phyloP scores from a whole-genome alignment of 2,329 filamentous ascomycete genomes.

The Escovopsis sp. region DNA sequence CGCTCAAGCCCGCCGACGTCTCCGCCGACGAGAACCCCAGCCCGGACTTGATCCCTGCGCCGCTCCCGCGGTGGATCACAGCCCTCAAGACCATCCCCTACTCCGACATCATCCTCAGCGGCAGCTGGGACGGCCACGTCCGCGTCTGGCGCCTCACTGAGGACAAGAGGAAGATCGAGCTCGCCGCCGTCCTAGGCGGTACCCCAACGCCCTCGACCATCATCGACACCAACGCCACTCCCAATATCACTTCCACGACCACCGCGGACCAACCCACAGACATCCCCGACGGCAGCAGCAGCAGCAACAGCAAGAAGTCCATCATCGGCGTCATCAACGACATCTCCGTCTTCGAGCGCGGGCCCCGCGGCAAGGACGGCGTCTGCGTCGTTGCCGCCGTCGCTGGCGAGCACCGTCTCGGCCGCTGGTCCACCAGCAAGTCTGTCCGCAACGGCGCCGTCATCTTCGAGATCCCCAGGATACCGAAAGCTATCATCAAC shows the following conservation, averaged over 20 bases:
- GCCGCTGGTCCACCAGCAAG: conserved; percentile 54
- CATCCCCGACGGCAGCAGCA: conserved; percentile 14
- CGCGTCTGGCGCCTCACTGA: conserved; percentile 72
- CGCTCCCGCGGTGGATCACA: conserved; percentile 77
- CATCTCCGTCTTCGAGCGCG: conserved; percentile 72
- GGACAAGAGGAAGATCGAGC: conserved; percentile 66
- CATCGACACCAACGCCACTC: not conserved
- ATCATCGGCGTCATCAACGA: conserved; percentile 76
- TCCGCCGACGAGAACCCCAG: conserved; percentile 57
- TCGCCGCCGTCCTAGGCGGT: conserved; percentile 49
- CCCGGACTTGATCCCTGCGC: conserved; percentile 41
- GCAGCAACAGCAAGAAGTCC: conserved; percentile 13
- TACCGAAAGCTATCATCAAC: conserved; percentile 18
- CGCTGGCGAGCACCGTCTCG: conserved; percentile 73
- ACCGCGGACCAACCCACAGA: conserved; percentile 7
- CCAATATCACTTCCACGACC: not conserved
- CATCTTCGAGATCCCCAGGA: conserved; percentile 63
- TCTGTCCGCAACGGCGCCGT: conserved; percentile 69
- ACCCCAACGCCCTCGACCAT: not conserved
- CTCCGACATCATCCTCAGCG: conserved; percentile 76
- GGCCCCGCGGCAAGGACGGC: conserved; percentile 59
- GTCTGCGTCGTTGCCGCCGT: conserved; percentile 75
- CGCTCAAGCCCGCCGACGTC: conserved; percentile 49
- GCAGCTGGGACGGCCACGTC: conserved; percentile 81
- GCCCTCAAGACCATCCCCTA: conserved; percentile 76